These are phyloP conservation scores for Saposhnikovia divaricata DNA, from an alignment of 129 eudicot species.

Conservation along the genomic window DNA sequence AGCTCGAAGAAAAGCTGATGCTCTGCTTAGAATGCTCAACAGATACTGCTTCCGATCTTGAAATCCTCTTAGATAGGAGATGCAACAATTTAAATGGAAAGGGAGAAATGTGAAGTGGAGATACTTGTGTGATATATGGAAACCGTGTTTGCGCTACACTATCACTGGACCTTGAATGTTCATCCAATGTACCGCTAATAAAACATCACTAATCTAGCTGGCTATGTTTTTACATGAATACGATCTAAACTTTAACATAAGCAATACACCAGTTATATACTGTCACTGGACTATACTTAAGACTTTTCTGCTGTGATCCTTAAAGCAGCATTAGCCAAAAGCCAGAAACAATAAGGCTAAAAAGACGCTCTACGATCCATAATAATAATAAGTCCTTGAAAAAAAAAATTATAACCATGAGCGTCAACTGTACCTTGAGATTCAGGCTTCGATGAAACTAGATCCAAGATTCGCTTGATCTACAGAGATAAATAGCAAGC, in stretches of 20 bases:
- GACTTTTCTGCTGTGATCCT: background rate
- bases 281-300: background rate
- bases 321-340: background rate
- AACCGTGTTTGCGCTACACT: constrained; percentile 19
- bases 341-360: background rate
- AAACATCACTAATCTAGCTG: background rate
- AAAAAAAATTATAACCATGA: background rate
- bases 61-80: constrained; percentile 40
- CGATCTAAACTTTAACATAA: background rate
- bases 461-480: background rate
- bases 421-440: background rate
- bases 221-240: background rate
- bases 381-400: background rate
- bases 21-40: constrained; percentile 72
- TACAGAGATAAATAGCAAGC: background rate
- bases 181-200: background rate
- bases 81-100: background rate
- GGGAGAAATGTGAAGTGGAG: constrained; percentile 28
- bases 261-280: background rate
- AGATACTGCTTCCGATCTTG: constrained; percentile 63
- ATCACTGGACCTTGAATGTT: background rate
- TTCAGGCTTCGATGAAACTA: background rate
- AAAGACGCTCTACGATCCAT: background rate
- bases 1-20: constrained; percentile 78
- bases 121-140: constrained; percentile 13